Evolutionary conservation across 1,139 yeast species (phyloP).

Genomic region (Petasospora rhodanensis): DNA sequence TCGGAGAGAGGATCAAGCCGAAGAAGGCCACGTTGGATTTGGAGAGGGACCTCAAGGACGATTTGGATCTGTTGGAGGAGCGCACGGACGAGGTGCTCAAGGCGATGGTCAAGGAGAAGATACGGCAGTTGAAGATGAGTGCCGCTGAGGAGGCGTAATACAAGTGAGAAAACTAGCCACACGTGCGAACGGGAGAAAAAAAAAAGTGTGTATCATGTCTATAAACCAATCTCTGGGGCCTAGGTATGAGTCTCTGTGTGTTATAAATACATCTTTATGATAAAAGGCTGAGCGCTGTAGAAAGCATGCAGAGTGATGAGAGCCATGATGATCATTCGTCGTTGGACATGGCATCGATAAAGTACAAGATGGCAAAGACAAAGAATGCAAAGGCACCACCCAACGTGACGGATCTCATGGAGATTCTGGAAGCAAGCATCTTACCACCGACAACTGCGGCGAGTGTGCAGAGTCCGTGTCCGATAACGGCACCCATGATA

Average conservation of each 20-base stretch:
- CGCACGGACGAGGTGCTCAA: conserved; percentile 37
- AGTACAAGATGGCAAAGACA: conserved; percentile 74
- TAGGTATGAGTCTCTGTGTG: too few species aligned
- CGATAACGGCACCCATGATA: conserved; percentile 82
- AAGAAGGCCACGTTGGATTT: conserved; percentile 36
- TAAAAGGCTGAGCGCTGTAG: too few species aligned
- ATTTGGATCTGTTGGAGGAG: conserved; percentile 33
- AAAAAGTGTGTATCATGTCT: too few species aligned
- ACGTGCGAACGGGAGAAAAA: too few species aligned
- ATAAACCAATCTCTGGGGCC: too few species aligned
- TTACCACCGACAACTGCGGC: conserved; percentile 95
- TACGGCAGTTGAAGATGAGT: conserved; percentile 18
- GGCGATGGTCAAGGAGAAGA: conserved; percentile 35
- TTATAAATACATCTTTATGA: too few species aligned
- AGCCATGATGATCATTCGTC: conserved; percentile 1
- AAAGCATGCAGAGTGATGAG: too few species aligned
- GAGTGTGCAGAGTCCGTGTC: conserved; percentile 86
- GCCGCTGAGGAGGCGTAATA: not conserved
- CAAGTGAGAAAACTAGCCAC: not conserved
- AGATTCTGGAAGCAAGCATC: conserved; percentile 79
- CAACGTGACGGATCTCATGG: conserved; percentile 86
- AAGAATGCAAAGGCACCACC: conserved; percentile 89
- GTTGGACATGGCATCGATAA: conserved; percentile 49
- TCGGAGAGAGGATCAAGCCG: conserved; percentile 27
- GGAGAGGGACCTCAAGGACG: conserved; percentile 34